Base-by-base conservation (phyloP, 1,284 basidiomycete species). In the Rhizopogon parksii region DNA sequence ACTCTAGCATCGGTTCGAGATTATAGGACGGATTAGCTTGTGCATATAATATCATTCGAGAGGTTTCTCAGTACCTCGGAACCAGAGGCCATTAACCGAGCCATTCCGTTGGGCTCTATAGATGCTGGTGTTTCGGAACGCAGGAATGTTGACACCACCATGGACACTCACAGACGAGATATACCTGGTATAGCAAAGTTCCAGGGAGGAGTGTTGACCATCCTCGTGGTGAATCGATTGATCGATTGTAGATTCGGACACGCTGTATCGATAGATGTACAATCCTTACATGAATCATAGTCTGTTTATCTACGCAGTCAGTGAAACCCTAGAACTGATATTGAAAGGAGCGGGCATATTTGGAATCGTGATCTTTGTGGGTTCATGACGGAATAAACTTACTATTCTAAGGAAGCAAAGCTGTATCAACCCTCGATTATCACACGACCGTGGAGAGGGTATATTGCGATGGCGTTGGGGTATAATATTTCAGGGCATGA, bases 391-490 rank as follows among this genome's bases (percentile, higher is more conserved):
- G 39, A 45, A 61, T 53, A 36, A 60, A 60, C 9, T 27, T 53
- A 7, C 66, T 63, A 47, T 68, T 24, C 64, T 66, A 36, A 17
- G 4, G 21, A 30, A 30, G 4, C 4, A 1, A 32, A 34, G 14
- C 7, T 32, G 66, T 95, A 94, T 7, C 95, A 70, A 0, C 93
- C 91, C 68, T 95, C 91, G 53, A 95, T 78, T 52, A 95, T 66
- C 49, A 95, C 76, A 48, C 95, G 77, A 3, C 85, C 79, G 60
- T 94, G 83, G 30, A 70, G 56, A 0, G 85, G 78, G 24, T 70
- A 60, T 24, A 97, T 78, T 0, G 69, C 62, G 11, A 85, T 65
- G 24, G 77, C 74, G 47, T 81, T 2, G 76, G 75, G 0, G 72
- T 71, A 0, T 80, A 80, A 58, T 88, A 82, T 62, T 84, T 88